These are phyloP conservation scores for Sclerotinia nivalis DNA, from an alignment of 2,329 filamentous ascomycete species.

Conservation along the genomic window DNA sequence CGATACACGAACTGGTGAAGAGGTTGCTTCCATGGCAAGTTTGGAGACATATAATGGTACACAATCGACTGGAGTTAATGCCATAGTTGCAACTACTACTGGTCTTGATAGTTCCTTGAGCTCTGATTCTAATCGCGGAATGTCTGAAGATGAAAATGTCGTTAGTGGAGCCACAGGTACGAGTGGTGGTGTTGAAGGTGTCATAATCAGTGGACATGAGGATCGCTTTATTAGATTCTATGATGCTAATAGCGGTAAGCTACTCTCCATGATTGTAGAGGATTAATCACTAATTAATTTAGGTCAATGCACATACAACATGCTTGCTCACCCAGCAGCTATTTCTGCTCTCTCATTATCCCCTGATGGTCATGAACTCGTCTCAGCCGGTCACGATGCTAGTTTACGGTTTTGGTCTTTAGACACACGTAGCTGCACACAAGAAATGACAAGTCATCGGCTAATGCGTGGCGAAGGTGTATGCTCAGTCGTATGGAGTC, in stretches of 20 bases:
- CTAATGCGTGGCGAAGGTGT: slow-evolving; percentile 96
- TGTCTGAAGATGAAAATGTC: slow-evolving; percentile 71
- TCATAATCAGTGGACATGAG: slow-evolving; percentile 95
- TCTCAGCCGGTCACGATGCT: slow-evolving; percentile 94
- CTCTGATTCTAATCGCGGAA: slow-evolving; percentile 61
- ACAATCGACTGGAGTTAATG: slow-evolving; percentile 79
- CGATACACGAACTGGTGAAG: slow-evolving; percentile 83
- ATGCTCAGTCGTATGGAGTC: slow-evolving; percentile 92
- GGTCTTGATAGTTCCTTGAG: slow-evolving; percentile 69
- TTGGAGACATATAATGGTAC: slow-evolving; percentile 92
- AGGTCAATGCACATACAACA: slow-evolving; percentile 99
- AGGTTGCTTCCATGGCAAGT: slow-evolving; percentile 90
- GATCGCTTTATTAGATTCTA: slow-evolving; percentile 96
- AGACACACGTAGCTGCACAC: slow-evolving; percentile 91
- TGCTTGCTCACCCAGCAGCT: slow-evolving; percentile 92
- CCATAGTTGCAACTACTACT: slow-evolving; percentile 82
- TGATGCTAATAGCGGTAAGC: slow-evolving; percentile 96
- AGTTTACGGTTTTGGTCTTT: slow-evolving; percentile 96
- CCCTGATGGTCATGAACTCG: slow-evolving; percentile 89
- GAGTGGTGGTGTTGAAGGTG: slow-evolving; percentile 79
- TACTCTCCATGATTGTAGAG: not conserved
- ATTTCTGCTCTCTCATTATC: slow-evolving; percentile 91
- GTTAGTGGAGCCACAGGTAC: slow-evolving; percentile 80
- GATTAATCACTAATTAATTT: not conserved
- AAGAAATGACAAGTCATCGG: slow-evolving; percentile 90